A percentile compares a stretch with the other conserved stretches of the same genome.
Conservation (phyloP, 2,329 filamentous ascomycete genomes). For the Botryosphaeria dothidea region DNA sequence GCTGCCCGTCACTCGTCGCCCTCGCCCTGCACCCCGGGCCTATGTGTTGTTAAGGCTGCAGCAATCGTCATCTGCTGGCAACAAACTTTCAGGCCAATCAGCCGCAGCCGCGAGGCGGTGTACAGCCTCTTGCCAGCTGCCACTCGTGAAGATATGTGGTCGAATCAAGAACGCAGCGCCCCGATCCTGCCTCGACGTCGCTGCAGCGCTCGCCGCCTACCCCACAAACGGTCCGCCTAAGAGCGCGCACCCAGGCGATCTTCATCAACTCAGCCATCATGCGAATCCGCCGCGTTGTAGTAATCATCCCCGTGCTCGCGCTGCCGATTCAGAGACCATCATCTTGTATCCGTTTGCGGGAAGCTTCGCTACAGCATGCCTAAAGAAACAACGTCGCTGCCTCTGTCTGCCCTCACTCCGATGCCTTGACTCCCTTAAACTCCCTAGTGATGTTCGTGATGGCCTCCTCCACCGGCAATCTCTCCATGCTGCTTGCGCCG, state of each 20-base stretch:
- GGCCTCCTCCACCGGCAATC: slow-evolving; percentile 66
- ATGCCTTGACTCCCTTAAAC: slow-evolving; percentile 48
- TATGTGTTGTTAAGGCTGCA: slow-evolving; percentile 8
- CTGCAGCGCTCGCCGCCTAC: neutral
- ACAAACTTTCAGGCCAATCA: neutral
- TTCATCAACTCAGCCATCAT: slow-evolving; percentile 2
- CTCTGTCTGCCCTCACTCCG: neutral
- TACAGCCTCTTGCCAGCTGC: neutral
- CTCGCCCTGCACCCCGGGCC: neutral
- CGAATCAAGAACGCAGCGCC: neutral
- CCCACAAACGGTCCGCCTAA: slow-evolving; percentile 14
- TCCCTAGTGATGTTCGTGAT: slow-evolving; percentile 59
- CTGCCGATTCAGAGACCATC: slow-evolving; percentile 7
- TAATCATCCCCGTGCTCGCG: neutral
- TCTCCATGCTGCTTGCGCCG: slow-evolving; percentile 70
- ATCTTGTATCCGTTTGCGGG: slow-evolving; percentile 1
- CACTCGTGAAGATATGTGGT: neutral
- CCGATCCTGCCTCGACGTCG: neutral
- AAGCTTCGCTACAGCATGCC: neutral
- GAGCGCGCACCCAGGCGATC: neutral
- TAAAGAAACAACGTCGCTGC: no score
- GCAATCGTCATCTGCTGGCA: neutral
- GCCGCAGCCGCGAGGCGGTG: slow-evolving; percentile 12
- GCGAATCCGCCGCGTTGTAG: slow-evolving; percentile 4
- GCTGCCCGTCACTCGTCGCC: no score